Conservation (phyloP, 495 filamentous ascomycete species). For the Neohortaea acidophila region DNA sequence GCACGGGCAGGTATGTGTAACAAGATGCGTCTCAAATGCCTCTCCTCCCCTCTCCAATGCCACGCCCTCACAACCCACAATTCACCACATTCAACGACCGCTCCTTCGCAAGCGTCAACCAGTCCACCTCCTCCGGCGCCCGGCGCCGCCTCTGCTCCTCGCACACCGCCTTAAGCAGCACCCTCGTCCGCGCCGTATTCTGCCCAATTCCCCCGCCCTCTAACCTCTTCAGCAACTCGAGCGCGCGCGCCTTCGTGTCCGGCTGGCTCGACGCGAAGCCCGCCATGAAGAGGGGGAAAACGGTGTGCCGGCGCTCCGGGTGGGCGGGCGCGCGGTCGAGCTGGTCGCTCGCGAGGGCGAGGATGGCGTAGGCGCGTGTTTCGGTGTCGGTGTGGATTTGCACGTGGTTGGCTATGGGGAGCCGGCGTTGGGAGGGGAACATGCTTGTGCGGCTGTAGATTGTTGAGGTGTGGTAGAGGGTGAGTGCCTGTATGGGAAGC, state of each 20-base stretch:
- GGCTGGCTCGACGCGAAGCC: slow-evolving; percentile 32
- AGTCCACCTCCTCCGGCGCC: slow-evolving; percentile 10
- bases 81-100: slow-evolving; percentile 10
- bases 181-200: slow-evolving; percentile 32
- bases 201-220: slow-evolving; percentile 38
- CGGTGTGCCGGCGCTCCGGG: slow-evolving; percentile 33
- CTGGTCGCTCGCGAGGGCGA: slow-evolving; percentile 30
- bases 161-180: slow-evolving; percentile 36
- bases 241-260: slow-evolving; percentile 34
- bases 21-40: too few species aligned
- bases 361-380: slow-evolving; percentile 31
- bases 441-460: slow-evolving; percentile 13
- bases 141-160: slow-evolving; percentile 21
- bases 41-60: too few species aligned
- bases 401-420: slow-evolving; percentile 19
- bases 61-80: slow-evolving; percentile 15
- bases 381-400: slow-evolving; percentile 28
- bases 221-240: slow-evolving; percentile 36
- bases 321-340: slow-evolving; percentile 16
- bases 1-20: too few species aligned
- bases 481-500: slow-evolving; percentile 12
- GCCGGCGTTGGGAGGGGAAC: slow-evolving; percentile 28
- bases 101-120: slow-evolving; percentile 8
- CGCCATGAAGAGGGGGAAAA: slow-evolving; percentile 44
- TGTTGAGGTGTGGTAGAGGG: slow-evolving; percentile 5